These are phyloP conservation scores for Lactarius sanguifluus DNA, from an alignment of 768 basidiomycete species.

Conservation along the genomic window DNA sequence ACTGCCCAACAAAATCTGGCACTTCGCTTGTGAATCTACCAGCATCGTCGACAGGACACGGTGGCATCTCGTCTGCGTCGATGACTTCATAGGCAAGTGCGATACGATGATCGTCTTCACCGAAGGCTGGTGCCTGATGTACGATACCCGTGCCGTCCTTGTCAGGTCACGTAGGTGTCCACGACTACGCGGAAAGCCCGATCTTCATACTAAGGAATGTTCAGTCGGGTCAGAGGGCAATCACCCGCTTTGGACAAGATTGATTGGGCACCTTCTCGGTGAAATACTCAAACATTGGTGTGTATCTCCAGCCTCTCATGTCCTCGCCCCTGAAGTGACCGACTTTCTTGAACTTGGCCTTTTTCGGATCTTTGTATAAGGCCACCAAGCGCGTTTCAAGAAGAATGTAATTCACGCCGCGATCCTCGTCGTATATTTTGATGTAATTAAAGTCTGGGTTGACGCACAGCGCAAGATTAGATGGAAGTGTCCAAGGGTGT, in stretches of 20 bases:
- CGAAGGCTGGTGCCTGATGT: constrained; percentile 97
- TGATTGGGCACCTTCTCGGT: constrained; percentile 71
- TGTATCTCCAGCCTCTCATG: constrained; percentile 95
- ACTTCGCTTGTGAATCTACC: constrained; percentile 89
- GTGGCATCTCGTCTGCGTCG: constrained; percentile 88
- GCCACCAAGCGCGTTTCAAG: constrained; percentile 84
- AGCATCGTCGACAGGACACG: constrained; percentile 90
- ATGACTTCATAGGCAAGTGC: constrained; percentile 82
- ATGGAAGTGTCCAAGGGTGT: constrained; percentile 99
- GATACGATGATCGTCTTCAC: constrained; percentile 98
- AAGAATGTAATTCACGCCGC: constrained; percentile 86
- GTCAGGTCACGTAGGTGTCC: constrained; percentile 92
- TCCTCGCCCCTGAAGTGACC: constrained; percentile 86
- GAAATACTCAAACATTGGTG: constrained; percentile 95
- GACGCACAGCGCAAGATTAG: constrained; percentile 92
- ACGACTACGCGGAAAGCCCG: constrained; percentile 85
- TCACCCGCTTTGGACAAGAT: not conserved
- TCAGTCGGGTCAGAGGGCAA: not conserved
- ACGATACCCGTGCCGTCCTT: constrained; percentile 97
- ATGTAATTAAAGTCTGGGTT: constrained; percentile 95
- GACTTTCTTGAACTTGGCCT: constrained; percentile 92
- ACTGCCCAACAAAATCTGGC: constrained; percentile 80
- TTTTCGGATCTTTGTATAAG: constrained; percentile 95
- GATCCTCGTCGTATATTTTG: constrained; percentile 92
- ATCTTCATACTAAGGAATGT: constrained; percentile 70